These are phyloP conservation scores for Fusarium sp. DNA, from an alignment of 2,329 filamentous ascomycete genomes.

Conservation along the genomic window DNA sequence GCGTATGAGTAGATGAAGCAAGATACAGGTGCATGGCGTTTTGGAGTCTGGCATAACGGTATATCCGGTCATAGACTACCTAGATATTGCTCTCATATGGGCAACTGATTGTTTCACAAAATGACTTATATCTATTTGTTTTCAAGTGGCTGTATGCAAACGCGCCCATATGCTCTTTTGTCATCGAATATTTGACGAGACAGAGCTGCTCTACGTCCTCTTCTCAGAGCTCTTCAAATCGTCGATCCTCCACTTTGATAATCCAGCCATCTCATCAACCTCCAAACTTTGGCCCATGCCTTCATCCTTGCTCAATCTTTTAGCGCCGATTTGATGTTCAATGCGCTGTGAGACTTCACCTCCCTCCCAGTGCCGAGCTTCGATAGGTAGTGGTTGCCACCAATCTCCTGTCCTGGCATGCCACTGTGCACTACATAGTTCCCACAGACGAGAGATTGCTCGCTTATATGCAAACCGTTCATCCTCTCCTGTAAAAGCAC, in stretches of 20 bases:
- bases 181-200: neutral
- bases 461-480: slow-evolving; percentile 85
- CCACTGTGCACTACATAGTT: slow-evolving; percentile 81
- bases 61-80: slow-evolving; percentile 43
- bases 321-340: slow-evolving; percentile 5
- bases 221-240: slow-evolving; percentile 47
- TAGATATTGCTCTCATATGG: slow-evolving; percentile 34
- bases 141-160: neutral
- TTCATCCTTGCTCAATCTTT: slow-evolving; percentile 41
- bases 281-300: slow-evolving; percentile 52
- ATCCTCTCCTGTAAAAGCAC: slow-evolving; percentile 82
- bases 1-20: slow-evolving; percentile 36
- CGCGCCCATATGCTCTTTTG: neutral
- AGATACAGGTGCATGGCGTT: slow-evolving; percentile 45
- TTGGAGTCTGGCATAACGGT: slow-evolving; percentile 45
- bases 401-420: slow-evolving; percentile 73
- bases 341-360: slow-evolving; percentile 46
- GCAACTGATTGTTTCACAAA: slow-evolving; percentile 29
- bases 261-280: slow-evolving; percentile 54
- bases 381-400: slow-evolving; percentile 77
- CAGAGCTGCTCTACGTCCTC: slow-evolving; percentile 18
- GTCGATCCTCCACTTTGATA: slow-evolving; percentile 55
- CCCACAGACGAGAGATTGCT: slow-evolving; percentile 82
- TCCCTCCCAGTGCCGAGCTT: slow-evolving; percentile 76
- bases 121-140: slow-evolving; percentile 12